Evolutionary conservation across 108 stramenopile genomes (phyloP).

Genomic region (Nitzschia sp.): DNA sequence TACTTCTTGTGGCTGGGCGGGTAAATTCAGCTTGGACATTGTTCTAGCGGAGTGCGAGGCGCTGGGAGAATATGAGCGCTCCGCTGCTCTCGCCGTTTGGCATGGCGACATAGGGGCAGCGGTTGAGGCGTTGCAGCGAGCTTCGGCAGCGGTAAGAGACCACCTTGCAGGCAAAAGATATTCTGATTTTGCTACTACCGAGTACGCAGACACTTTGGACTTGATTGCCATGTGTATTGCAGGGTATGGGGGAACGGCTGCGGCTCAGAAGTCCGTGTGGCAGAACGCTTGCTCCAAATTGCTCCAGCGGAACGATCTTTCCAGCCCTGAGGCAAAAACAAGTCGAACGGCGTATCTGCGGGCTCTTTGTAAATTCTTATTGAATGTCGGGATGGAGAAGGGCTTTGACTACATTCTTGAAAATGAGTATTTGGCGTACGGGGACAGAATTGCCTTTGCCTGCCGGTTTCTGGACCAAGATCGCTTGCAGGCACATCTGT

Average conservation of each 20-base stretch:
- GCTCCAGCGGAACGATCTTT: conserved; percentile 35
- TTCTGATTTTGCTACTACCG: conserved; percentile 13
- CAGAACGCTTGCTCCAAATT: conserved; percentile 62
- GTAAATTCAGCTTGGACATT: conserved; percentile 49
- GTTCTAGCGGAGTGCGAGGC: conserved; percentile 66
- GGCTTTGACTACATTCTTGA: conserved; percentile 54
- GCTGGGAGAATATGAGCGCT: conserved; percentile 66
- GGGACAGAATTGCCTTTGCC: conserved; percentile 79
- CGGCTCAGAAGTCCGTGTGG: conserved; percentile 57
- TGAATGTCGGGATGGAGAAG: conserved; percentile 43
- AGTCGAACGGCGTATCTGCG: conserved; percentile 63
- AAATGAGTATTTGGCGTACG: conserved; percentile 54
- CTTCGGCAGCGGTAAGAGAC: conserved; percentile 38
- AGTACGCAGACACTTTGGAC: conserved; percentile 68
- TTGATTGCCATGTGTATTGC: conserved; percentile 82
- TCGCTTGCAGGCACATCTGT: conserved; percentile 61
- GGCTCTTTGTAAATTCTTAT: conserved; percentile 59
- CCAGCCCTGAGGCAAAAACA: conserved; percentile 8
- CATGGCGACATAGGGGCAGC: conserved; percentile 74
- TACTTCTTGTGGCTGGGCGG: conserved; percentile 67
- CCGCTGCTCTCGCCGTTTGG: conserved; percentile 80
- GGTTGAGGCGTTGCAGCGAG: conserved; percentile 65
- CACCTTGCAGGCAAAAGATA: conserved; percentile 7
- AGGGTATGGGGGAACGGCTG: conserved; percentile 52
- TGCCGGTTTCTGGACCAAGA: conserved; percentile 60